phyloP scores from a whole-genome alignment of 2,329 filamentous ascomycete species.

The Aspergillus uvarum region DNA sequence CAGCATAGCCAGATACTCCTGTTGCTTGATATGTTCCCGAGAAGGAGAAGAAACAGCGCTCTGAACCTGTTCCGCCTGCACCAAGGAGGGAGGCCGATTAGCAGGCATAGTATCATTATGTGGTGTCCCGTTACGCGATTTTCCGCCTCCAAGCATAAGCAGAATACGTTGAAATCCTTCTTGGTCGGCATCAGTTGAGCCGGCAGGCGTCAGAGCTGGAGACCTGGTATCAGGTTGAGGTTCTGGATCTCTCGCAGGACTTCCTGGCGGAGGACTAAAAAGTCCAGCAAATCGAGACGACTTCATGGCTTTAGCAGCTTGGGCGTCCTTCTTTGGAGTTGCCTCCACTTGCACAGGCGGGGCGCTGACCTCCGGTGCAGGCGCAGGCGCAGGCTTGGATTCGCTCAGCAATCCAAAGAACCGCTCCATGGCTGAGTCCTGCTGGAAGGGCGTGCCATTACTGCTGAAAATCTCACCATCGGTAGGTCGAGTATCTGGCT shows the following conservation, averaged over 20 bases:
- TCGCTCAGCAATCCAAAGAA: conserved; percentile 67
- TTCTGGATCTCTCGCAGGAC: conserved; percentile 44
- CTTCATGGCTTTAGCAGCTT: conserved; percentile 45
- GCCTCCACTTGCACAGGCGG: conserved; percentile 35
- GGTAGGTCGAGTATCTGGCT: conserved; percentile 38
- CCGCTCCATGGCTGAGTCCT: conserved; percentile 70
- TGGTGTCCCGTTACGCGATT: conserved; percentile 47
- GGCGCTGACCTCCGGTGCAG: conserved; percentile 41
- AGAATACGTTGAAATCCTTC: conserved; percentile 82
- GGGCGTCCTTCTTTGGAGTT: conserved; percentile 45
- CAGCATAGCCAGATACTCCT: conserved; percentile 33
- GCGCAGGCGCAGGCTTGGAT: conserved; percentile 38
- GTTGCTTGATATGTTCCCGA: conserved; percentile 30
- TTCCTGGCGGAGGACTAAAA: conserved; percentile 62
- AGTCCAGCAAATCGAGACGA: conserved; percentile 85
- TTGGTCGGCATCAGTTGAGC: conserved; percentile 65
- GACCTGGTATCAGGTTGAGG: conserved; percentile 24
- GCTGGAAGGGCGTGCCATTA: conserved; percentile 60
- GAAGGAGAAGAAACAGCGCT: conserved; percentile 33
- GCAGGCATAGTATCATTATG: conserved; percentile 39
- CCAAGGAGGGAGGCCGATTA: conserved; percentile 30
- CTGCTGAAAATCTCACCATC: conserved; percentile 55
- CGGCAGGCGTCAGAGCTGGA: conserved; percentile 32
- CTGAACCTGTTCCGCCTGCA: conserved; percentile 32
- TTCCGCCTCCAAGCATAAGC: conserved; percentile 69